Percentiles rank a stretch among this genome's conserved stretches.
Evolutionary conservation across 352 stramenopile genomes (phyloP).

Genomic region (Phytophthora pisi): DNA sequence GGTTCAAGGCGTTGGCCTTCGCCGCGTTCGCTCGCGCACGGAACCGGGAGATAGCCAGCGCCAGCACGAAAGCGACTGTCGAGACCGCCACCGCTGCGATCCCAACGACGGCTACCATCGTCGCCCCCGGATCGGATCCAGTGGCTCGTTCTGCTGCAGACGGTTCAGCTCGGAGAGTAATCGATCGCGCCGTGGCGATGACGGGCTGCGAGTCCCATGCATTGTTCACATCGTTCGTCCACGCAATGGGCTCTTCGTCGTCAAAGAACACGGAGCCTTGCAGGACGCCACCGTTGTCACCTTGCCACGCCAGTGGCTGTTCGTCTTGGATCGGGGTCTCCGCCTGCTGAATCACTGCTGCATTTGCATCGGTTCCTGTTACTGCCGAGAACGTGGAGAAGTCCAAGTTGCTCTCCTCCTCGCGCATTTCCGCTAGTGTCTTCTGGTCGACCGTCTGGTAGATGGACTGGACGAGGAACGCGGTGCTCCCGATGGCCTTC

Average conservation of each 20-base stretch:
- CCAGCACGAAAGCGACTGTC: constrained; percentile 11
- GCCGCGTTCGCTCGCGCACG: constrained; percentile 5
- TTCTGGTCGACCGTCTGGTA: constrained; percentile 49
- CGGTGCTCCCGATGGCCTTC: constrained; percentile 29
- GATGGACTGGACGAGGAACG: constrained; percentile 52
- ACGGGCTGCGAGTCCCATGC: constrained; percentile 2
- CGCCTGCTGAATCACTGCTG: constrained; percentile 4
- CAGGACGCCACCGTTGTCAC: not conserved
- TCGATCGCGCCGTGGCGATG: not conserved
- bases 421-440: constrained; percentile 31
- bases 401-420: constrained; percentile 44
- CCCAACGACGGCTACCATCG: not conserved
- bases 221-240: constrained; percentile 14
- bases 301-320: constrained; percentile 4
- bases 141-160: not conserved
- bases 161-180: constrained; percentile 13
- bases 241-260: constrained; percentile 20
- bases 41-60: constrained; percentile 4
- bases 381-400: constrained; percentile 8
- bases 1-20: not conserved
- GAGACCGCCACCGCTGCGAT: constrained; percentile 7
- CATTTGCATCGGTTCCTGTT: not conserved
- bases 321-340: constrained; percentile 1
- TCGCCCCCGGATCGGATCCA: not conserved
- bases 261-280: constrained; percentile 2